Percentiles rank a stretch among this genome's conserved stretches.
These are phyloP conservation scores for Cutaneotrichosporon sp. DNA, from an alignment of 1,284 basidiomycete genomes.

Conservation along the genomic window DNA sequence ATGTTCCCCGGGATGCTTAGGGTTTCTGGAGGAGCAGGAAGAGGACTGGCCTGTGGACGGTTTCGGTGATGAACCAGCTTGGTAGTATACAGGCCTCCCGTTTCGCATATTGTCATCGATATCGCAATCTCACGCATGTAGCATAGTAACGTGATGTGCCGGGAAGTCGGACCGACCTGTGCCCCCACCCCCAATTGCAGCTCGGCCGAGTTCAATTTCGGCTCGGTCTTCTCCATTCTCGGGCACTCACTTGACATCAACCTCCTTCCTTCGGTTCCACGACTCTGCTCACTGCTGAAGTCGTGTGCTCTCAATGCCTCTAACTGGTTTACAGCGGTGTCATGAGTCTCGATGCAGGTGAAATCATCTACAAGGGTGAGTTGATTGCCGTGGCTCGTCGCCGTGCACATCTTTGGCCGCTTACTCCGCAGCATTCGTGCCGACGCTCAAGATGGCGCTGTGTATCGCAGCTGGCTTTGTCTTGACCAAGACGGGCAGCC, in stretches of 20 bases:
- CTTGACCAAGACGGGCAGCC: conserved; percentile 38
- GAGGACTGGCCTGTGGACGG: conserved; percentile 29
- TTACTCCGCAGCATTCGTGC: conserved; percentile 38
- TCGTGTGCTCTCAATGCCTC: conserved; percentile 1
- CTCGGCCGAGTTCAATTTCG: neutral
- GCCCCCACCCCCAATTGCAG: neutral
- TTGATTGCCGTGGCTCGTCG: neutral
- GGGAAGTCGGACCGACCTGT: neutral
- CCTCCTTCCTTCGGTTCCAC: neutral
- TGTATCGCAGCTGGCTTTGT: conserved; percentile 41
- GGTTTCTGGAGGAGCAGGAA: conserved; percentile 44
- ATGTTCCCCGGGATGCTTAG: conserved; percentile 49
- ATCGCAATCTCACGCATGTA: neutral
- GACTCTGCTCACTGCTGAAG: neutral
- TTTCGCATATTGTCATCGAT: neutral
- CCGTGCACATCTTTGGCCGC: neutral
- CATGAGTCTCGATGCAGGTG: conserved; percentile 24
- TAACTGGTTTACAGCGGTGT: neutral
- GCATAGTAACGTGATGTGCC: neutral
- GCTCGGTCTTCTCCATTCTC: neutral
- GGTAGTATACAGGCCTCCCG: neutral
- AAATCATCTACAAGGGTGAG: conserved; percentile 48
- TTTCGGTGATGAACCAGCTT: conserved; percentile 11
- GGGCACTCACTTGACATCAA: neutral
- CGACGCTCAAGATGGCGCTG: conserved; percentile 47